phyloP scores from a whole-genome alignment of 306 rosid species.

The Urtica urens region DNA sequence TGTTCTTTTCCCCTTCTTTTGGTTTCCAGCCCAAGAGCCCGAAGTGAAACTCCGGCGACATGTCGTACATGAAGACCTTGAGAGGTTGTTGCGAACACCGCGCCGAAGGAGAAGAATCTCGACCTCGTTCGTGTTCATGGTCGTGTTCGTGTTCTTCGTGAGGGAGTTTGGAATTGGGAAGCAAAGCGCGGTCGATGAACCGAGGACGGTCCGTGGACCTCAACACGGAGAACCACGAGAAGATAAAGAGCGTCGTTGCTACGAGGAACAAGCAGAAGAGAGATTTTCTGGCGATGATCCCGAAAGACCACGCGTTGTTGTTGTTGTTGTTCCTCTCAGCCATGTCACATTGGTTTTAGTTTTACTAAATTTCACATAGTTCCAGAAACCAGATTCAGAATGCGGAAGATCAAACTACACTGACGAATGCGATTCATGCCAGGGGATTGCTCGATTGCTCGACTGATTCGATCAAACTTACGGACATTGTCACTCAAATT shows the following conservation, averaged over 20 bases:
- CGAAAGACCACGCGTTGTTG: constrained; percentile 18
- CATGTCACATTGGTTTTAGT: constrained; percentile 28
- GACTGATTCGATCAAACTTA: background rate
- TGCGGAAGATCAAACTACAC: constrained; percentile 7
- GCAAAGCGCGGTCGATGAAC: constrained; percentile 18
- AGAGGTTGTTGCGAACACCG: constrained; percentile 24
- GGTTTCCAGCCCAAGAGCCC: constrained; percentile 55
- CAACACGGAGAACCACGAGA: constrained; percentile 57
- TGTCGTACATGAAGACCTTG: constrained; percentile 66
- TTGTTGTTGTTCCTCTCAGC: constrained; percentile 34
- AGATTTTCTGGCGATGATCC: constrained; percentile 36
- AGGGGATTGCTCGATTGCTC: background rate
- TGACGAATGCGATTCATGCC: background rate
- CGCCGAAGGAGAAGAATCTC: constrained; percentile 5
- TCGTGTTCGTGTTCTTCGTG: constrained; percentile 18
- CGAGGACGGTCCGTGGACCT: constrained; percentile 25
- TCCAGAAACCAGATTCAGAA: too few species aligned
- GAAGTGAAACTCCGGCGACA: constrained; percentile 56
- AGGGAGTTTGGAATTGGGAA: constrained; percentile 29
- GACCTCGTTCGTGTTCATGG: constrained; percentile 21
- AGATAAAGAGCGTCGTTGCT: constrained; percentile 36
- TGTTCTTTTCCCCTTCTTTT: too few species aligned
- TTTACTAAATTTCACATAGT: too few species aligned
- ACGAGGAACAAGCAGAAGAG: constrained; percentile 35
- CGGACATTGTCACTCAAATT: background rate